Evolutionary conservation across 2,329 filamentous ascomycete species (phyloP), one percentile per base, ranked within the genome.

Genomic region (Ascochyta lentis): DNA sequence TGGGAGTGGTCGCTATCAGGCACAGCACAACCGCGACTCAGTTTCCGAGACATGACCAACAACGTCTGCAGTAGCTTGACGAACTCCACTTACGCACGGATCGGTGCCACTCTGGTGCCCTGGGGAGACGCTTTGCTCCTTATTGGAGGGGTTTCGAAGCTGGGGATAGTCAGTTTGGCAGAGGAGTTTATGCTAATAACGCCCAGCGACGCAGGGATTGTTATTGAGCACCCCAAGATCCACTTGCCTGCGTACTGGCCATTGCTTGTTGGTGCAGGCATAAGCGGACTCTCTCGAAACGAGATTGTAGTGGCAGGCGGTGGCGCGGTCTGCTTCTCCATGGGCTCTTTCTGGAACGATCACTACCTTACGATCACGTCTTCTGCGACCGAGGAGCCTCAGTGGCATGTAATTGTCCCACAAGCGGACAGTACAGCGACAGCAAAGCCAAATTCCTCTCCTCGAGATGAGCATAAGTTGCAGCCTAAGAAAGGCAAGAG

Each of bases 321-420:
- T 15, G 93, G 92, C 34, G 91, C 90, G 15, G 91, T 92, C 0
- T 96, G 92, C 72, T 96, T 96, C 78, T 92, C 91, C 0, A 96
- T 96, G 83, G 92, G 92, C 1, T 90, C 90, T 6, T 92, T 86
- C 67, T 96, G 91, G 90, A 93, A 92, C 44, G 49, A 67, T 49
- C 65, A 65, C 12, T 61, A 58, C 31, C 46, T 74, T 15, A 59
- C 55, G 4, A 64, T 75, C 26, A 61, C 61, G 38, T 47, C 54
- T 39, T 42, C 29, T 33, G 54, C 42, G 52, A 56, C 45, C 45
- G 56, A 58, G 58, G 60, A 60, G 48, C 24, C 51, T 34, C 24
- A 55, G 46, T 71, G 70, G 69, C 56, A 54, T 50, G 46, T 38
- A 22, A 41, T 54, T 29, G 45, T 54, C 42, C 46, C 27, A 53